phyloP scores from a whole-genome alignment of 352 stramenopile species.

The Pythium volutum region DNA sequence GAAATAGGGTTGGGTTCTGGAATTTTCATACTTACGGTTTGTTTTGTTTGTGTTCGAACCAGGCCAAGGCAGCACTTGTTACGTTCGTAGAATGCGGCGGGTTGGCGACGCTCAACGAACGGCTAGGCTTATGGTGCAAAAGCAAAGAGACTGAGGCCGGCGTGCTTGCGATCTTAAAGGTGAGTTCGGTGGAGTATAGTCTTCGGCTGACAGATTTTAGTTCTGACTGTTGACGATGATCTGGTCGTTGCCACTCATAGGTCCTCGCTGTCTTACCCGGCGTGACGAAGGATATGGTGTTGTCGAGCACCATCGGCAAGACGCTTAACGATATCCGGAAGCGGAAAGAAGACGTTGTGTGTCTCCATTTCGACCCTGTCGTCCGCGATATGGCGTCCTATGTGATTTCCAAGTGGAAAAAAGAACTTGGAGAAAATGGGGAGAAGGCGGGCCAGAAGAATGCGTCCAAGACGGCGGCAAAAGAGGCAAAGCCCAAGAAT shows the following conservation, averaged over 20 bases:
- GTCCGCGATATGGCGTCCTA: constrained; percentile 46
- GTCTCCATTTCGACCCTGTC: constrained; percentile 3
- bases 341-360: constrained; percentile 5
- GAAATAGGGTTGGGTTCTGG: background rate
- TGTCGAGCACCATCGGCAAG: constrained; percentile 51
- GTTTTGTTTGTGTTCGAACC: background rate
- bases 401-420: constrained; percentile 61
- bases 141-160: constrained; percentile 45
- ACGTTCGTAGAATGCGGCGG: constrained; percentile 54
- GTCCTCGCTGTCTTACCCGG: constrained; percentile 55
- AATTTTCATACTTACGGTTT: background rate
- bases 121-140: constrained; percentile 48
- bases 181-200: constrained; percentile 12
- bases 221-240: background rate
- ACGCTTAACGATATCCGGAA: constrained; percentile 45
- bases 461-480: background rate
- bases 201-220: background rate
- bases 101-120: constrained; percentile 37
- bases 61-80: constrained; percentile 51
- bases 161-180: constrained; percentile 65
- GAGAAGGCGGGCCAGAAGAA: constrained; percentile 4
- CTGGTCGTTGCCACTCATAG: constrained; percentile 17
- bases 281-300: constrained; percentile 39
- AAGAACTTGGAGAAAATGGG: background rate
- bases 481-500: constrained; percentile 5